Evolutionary conservation across 352 stramenopile species (phyloP).

Genomic region (Globisporangium irregulare): DNA sequence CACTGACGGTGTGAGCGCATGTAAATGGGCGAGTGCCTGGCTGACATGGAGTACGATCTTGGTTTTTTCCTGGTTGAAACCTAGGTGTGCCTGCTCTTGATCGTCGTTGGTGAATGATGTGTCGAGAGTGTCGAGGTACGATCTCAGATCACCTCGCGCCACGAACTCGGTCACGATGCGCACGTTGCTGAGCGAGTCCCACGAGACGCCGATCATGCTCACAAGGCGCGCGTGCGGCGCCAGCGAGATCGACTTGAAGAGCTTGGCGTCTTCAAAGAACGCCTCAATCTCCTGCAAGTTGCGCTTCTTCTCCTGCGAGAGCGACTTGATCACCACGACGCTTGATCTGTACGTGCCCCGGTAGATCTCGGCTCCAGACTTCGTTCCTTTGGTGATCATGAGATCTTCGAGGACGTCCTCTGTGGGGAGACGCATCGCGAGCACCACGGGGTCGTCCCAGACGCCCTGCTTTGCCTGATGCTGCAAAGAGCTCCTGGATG

Average conservation of each 20-base stretch:
- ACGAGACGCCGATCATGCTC: constrained; percentile 5
- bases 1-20: background rate
- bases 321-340: constrained; percentile 9
- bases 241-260: background rate
- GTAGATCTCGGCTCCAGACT: constrained; percentile 2
- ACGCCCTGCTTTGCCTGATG: background rate
- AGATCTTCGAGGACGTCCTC: background rate
- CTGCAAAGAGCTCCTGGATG: background rate
- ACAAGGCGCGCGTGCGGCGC: background rate
- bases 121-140: background rate
- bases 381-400: background rate
- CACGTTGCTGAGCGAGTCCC: constrained; percentile 8
- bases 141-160: background rate
- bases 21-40: background rate
- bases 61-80: background rate
- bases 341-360: background rate
- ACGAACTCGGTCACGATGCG: constrained; percentile 2
- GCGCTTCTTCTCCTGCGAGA: background rate
- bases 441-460: constrained; percentile 10
- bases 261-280: constrained; percentile 11
- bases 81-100: background rate
- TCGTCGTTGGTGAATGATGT: background rate
- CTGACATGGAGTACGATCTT: constrained; percentile 7
- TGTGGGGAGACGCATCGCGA: constrained; percentile 4
- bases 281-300: constrained; percentile 10